Percentiles rank a stretch among this genome's conserved stretches.
Evolutionary conservation across 1,284 basidiomycete species (phyloP).

Genomic region (Peniophora sp.): DNA sequence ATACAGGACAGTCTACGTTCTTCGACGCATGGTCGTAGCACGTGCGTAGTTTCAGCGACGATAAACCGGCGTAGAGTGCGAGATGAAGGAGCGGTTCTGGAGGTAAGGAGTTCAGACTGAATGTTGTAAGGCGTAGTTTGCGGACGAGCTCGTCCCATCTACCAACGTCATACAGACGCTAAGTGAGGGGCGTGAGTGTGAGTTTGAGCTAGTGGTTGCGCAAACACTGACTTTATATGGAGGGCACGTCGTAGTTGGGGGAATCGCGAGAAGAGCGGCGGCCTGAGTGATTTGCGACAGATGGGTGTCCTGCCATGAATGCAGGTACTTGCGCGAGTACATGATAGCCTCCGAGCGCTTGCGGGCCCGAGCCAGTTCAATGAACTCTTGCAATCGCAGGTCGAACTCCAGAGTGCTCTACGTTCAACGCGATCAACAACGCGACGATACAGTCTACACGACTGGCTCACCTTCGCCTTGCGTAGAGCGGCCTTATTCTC

Average conservation of each 20-base stretch:
- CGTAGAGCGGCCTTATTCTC: conserved; percentile 92
- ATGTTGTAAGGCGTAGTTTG: conserved; percentile 80
- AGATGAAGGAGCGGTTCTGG: conserved; percentile 82
- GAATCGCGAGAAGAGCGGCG: conserved; percentile 70
- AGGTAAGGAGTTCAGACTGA: conserved; percentile 79
- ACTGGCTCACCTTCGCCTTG: conserved; percentile 71
- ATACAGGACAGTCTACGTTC: conserved; percentile 90
- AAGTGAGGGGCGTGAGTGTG: conserved; percentile 5
- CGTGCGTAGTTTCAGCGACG: conserved; percentile 78
- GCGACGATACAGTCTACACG: conserved; percentile 3
- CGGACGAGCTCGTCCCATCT: conserved; percentile 72
- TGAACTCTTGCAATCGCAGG: conserved; percentile 91
- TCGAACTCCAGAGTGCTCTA: conserved; percentile 95
- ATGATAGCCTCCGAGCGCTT: conserved; percentile 73
- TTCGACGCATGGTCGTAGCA: conserved; percentile 56
- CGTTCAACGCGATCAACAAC: conserved; percentile 8
- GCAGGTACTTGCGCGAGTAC: conserved; percentile 79
- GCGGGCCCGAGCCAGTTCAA: conserved; percentile 77
- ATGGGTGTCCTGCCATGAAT: conserved; percentile 79
- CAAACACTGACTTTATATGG: conserved; percentile 54
- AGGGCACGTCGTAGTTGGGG: conserved; percentile 53
- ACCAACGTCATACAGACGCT: conserved; percentile 76
- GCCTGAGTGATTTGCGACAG: conserved; percentile 70
- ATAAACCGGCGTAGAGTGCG: conserved; percentile 82
- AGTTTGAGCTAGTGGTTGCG: conserved; percentile 1